A percentile compares a stretch with the other conserved stretches of the same genome.
phyloP scores from a whole-genome alignment of 2,329 filamentous ascomycete species.

The Xylaria sp. region DNA sequence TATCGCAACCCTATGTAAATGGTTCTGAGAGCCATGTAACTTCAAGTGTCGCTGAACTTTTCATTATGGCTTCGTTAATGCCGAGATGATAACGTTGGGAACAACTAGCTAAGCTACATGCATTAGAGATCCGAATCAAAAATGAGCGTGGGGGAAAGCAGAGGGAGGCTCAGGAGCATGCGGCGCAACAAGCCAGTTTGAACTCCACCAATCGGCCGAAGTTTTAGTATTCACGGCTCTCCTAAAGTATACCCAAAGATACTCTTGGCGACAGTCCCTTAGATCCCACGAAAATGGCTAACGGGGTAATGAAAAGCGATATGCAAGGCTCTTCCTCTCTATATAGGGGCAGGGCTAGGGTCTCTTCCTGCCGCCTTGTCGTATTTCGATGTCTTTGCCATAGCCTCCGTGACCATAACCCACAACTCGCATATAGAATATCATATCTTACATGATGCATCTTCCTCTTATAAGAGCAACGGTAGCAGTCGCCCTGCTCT shows the following conservation, averaged over 20 bases:
- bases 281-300: background rate
- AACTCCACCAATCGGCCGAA: conserved; percentile 34
- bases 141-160: background rate
- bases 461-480: background rate
- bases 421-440: background rate
- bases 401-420: background rate
- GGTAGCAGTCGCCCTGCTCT: conserved; percentile 4
- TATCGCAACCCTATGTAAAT: background rate
- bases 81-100: background rate
- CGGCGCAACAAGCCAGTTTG: background rate
- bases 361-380: background rate
- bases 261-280: background rate
- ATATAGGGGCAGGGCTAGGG: background rate
- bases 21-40: background rate
- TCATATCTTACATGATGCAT: conserved; percentile 16
- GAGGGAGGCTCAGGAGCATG: background rate
- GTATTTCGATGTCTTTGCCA: background rate
- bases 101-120: too few species aligned
- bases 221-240: background rate
- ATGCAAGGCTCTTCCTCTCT: background rate
- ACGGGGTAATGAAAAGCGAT: conserved; percentile 3
- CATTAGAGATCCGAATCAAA: too few species aligned
- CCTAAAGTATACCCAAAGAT: background rate
- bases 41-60: background rate
- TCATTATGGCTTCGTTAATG: background rate